A percentile compares a stretch with the other conserved stretches of the same genome.
phyloP scores from a whole-genome alignment of 371 early-diverging fungal species.

The Mortierella sp. region DNA sequence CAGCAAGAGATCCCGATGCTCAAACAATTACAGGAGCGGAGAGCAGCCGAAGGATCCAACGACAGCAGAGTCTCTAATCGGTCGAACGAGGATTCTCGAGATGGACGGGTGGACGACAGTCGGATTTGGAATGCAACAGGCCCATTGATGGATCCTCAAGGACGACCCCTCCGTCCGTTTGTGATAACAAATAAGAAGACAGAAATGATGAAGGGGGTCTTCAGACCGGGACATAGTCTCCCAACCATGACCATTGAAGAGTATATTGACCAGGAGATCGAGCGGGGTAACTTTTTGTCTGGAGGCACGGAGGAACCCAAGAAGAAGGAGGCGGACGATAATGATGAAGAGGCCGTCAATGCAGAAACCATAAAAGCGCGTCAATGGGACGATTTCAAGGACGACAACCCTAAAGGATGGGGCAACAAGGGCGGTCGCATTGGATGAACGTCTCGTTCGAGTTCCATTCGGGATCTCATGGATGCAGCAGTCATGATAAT shows the following conservation, averaged over 20 bases:
- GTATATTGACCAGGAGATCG: slow-evolving; percentile 88
- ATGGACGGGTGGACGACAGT: slow-evolving; percentile 28
- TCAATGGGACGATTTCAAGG: slow-evolving; percentile 94
- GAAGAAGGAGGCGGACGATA: slow-evolving; percentile 78
- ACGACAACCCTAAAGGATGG: slow-evolving; percentile 91
- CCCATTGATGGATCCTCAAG: slow-evolving; percentile 43
- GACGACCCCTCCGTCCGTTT: slow-evolving; percentile 86
- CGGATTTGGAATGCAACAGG: slow-evolving; percentile 46
- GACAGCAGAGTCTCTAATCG: slow-evolving; percentile 50
- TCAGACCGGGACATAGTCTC: slow-evolving; percentile 86
- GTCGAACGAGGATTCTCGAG: slow-evolving; percentile 20
- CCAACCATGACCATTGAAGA: slow-evolving; percentile 98
- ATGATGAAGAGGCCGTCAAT: slow-evolving; percentile 85
- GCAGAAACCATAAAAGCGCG: slow-evolving; percentile 86
- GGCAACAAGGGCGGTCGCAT: slow-evolving; percentile 71
- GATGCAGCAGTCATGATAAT: too few species aligned
- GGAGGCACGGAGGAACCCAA: slow-evolving; percentile 80
- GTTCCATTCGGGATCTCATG: too few species aligned
- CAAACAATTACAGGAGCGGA: slow-evolving; percentile 66
- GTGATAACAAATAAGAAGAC: slow-evolving; percentile 84
- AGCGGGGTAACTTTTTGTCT: slow-evolving; percentile 87
- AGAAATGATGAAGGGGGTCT: slow-evolving; percentile 82
- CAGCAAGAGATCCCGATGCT: slow-evolving; percentile 82
- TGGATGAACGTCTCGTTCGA: slow-evolving; percentile 27
- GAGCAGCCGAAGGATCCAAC: slow-evolving; percentile 45